Percentiles rank a stretch among this genome's conserved stretches.
These are phyloP conservation scores for Deinandra increscens DNA, from an alignment of 129 eudicot genomes.

Conservation along the genomic window DNA sequence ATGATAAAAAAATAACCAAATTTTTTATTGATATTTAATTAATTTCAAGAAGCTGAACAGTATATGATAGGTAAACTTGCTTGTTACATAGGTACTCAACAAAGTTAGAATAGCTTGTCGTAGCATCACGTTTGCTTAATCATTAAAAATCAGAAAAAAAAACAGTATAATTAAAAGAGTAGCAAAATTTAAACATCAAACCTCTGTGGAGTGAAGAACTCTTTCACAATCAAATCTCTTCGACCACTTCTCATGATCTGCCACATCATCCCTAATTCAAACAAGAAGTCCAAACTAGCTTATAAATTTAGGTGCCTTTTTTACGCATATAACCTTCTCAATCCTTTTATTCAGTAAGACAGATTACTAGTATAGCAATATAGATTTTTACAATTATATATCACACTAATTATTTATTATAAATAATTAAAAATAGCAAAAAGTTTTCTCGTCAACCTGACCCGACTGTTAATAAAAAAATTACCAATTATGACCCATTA, in stretches of 20 bases:
- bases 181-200: constrained; percentile 13
- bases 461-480: neutral
- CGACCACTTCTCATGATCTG: constrained; percentile 75
- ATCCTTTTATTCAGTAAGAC: neutral
- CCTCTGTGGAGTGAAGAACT: constrained; percentile 62
- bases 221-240: constrained; percentile 51
- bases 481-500: neutral
- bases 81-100: neutral
- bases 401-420: neutral
- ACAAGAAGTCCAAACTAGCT: constrained; percentile 3
- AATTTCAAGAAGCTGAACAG: neutral
- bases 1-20: neutral
- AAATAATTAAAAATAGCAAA: neutral
- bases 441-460: neutral
- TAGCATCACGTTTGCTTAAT: neutral
- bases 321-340: neutral
- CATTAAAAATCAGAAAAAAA: neutral
- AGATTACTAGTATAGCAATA: neutral
- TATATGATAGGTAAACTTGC: neutral
- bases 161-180: too few relatives aligned
- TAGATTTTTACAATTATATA: neutral
- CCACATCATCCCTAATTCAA: constrained; percentile 71
- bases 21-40: neutral
- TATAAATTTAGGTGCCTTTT: neutral
- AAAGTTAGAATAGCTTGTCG: neutral